These are phyloP conservation scores for Suhomyces sp. DNA, from an alignment of 805 yeast species.

Conservation along the genomic window DNA sequence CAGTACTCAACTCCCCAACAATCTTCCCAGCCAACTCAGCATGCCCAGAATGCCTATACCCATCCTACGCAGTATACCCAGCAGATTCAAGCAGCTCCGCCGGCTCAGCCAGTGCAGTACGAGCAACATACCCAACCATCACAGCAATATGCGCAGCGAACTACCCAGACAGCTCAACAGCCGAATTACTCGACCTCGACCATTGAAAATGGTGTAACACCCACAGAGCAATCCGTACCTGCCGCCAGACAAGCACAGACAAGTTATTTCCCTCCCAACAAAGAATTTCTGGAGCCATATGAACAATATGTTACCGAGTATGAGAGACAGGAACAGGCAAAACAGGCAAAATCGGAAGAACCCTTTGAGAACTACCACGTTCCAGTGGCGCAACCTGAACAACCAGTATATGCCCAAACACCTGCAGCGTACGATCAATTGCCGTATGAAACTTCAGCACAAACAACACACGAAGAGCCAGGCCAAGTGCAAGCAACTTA, in stretches of 20 bases:
- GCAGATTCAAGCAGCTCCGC: not conserved
- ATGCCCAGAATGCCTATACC: not conserved
- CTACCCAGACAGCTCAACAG: not conserved
- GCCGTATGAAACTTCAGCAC: not conserved
- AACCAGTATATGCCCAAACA: not conserved
- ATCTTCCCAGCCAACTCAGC: not conserved
- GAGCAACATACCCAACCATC: not conserved
- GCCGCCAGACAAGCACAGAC: not conserved
- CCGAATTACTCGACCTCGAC: not conserved
- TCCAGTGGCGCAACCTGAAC: conserved; percentile 2
- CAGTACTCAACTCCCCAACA: conserved; percentile 1
- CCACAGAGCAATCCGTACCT: not conserved
- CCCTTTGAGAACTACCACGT: conserved; percentile 26
- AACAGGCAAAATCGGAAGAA: conserved; percentile 13
- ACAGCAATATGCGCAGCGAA: not conserved
- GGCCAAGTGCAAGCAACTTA: not conserved
- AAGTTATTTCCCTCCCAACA: not conserved
- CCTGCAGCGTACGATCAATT: not conserved
- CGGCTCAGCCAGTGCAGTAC: not conserved
- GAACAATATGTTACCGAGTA: conserved; percentile 21
- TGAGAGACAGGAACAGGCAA: conserved; percentile 12
- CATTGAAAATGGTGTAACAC: not conserved
- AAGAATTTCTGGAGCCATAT: conserved; percentile 24
- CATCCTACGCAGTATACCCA: not conserved
- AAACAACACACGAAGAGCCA: not conserved